Conservation (phyloP, 305 asterid genomes). For the Solanum hybrid region DNA sequence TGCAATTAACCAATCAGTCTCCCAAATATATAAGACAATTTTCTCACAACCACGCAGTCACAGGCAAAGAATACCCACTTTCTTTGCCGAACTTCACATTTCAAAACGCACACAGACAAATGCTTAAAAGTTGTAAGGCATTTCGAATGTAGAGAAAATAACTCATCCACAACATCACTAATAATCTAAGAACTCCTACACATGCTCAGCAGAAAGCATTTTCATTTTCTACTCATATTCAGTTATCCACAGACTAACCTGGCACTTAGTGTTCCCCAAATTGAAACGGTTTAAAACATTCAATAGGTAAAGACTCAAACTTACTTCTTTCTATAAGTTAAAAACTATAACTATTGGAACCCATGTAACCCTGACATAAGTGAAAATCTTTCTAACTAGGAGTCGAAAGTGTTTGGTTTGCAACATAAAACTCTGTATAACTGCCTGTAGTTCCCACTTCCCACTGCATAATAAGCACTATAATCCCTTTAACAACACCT, state of each 20-base stretch:
- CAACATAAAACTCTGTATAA: background rate
- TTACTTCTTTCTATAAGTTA: background rate
- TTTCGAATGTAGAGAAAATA: background rate
- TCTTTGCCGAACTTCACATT: background rate
- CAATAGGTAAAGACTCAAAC: background rate
- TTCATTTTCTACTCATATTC: background rate
- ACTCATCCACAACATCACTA: background rate
- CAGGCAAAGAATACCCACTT: background rate
- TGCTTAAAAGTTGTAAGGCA: background rate
- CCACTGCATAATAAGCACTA: background rate
- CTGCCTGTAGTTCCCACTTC: background rate
- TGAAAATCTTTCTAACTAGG: background rate
- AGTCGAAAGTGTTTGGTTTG: background rate
- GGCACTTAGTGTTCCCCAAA: background rate
- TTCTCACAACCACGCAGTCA: background rate
- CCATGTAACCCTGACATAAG: background rate
- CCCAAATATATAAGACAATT: background rate
- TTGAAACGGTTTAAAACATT: background rate
- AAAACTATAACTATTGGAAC: background rate
- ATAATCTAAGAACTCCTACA: background rate
- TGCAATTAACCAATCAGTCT: background rate
- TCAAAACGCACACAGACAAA: background rate
- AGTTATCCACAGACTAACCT: background rate
- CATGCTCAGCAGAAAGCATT: background rate
- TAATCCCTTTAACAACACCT: background rate